A percentile compares a stretch with the other conserved stretches of the same genome.
Evolutionary conservation across 73 alveolate genomes (phyloP).

Genomic region (Tetrahymena malaccensis): DNA sequence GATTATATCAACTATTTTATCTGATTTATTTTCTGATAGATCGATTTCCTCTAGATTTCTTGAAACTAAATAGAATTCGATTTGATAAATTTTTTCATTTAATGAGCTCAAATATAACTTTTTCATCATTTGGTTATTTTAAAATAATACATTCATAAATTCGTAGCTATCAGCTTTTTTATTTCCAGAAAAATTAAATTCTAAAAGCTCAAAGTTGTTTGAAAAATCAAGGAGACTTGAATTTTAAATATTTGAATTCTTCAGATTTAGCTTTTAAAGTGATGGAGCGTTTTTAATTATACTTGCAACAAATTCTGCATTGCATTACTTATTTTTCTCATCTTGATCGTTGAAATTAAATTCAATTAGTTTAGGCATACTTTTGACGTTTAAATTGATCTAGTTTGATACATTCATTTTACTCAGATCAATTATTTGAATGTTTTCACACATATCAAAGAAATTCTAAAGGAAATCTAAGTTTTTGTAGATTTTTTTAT

Average conservation of each 20-base stretch:
- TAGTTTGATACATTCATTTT: neutral
- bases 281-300: neutral
- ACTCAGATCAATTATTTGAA: neutral
- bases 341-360: neutral
- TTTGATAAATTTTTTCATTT: neutral
- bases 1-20: neutral
- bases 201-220: neutral
- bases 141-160: neutral
- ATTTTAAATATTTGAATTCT: neutral
- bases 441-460: neutral
- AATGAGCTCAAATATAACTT: neutral
- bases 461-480: neutral
- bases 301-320: neutral
- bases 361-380: neutral
- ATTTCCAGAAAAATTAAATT: neutral
- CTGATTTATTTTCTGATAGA: neutral
- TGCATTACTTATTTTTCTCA: neutral
- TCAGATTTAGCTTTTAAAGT: neutral
- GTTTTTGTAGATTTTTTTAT: neutral
- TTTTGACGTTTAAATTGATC: neutral
- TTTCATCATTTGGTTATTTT: neutral
- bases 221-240: neutral
- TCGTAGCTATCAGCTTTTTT: neutral
- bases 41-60: neutral
- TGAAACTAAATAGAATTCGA: neutral